Base-by-base conservation (phyloP, 2,329 filamentous ascomycete genomes). In the Monosporascus sp. region DNA sequence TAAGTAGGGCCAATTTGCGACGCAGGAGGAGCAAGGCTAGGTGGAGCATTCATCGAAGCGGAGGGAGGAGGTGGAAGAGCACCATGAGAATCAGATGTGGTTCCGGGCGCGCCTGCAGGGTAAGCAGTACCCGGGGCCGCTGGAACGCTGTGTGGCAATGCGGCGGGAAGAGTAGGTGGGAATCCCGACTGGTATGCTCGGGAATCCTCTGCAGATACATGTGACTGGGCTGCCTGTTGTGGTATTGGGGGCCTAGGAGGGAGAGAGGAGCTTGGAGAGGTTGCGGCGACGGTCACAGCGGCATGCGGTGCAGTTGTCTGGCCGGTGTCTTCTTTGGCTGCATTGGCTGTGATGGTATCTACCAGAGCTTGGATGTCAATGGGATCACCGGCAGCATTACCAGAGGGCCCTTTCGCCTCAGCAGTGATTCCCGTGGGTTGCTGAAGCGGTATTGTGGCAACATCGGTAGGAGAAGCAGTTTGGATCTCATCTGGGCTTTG, bases 211-310 rank as follows among this genome's bases (percentile, higher is more conserved):
- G 58, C 60, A 64, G 49, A 57, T 44, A 53, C 45, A 55, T 72
- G 70, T 54, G 69, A 63, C 54, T 71, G 69, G 57, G 69, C 58
- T 51, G 62, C 60, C 53, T 67, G 64, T 55, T 74, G 69, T 27
- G 73, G 68, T 54, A 70, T 58, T 47, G 74, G 74, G 48, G 75
- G 76, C 61, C 73, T 72, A 51, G 75, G 67, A 61, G 77, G 78
- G 54, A 81, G 68, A 63, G 77, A 71, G 56, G 75, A 57, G 61
- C 68, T 53, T 64, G 67, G 54, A 60, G 65, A 54, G 48, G 61
- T 60, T 51, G 60, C 57, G 25, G 58, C 39, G 31, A 51, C 50
- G 50, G 47, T 57, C 57, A 62, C 55, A 60, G 54, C 51, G 50
- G 54, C 55, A 52, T 65, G 54, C 51, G 54, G 52, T 55, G 59